A percentile compares a stretch with the other conserved stretches of the same genome.
Evolutionary conservation across 2,329 filamentous ascomycete species (phyloP).

Genomic region (Cladosporium austrohemisphaericum): DNA sequence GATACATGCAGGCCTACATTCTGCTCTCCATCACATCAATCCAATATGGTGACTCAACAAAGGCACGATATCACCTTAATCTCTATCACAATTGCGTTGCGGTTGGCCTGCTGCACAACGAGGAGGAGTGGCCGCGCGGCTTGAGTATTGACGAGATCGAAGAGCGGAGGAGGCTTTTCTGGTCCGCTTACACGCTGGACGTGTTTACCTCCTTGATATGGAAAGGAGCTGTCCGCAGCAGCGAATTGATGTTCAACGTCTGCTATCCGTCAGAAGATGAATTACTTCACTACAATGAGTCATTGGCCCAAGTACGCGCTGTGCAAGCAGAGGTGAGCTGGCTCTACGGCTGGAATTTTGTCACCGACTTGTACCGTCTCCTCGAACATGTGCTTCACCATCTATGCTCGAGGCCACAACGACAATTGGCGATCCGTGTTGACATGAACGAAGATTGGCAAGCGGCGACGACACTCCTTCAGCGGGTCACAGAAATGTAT

Average conservation of each 20-base stretch:
- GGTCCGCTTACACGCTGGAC: conserved; percentile 56
- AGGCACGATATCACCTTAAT: conserved; percentile 48
- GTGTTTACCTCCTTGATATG: conserved; percentile 53
- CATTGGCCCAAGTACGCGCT: conserved; percentile 29
- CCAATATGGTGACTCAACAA: conserved; percentile 45
- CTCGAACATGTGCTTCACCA: conserved; percentile 43
- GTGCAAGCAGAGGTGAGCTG: conserved; percentile 35
- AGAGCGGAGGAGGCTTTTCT: conserved; percentile 47
- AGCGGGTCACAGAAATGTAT: conserved; percentile 5
- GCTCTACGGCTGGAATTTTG: conserved; percentile 55
- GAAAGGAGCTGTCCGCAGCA: conserved; percentile 43
- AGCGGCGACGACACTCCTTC: not conserved
- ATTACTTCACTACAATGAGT: conserved; percentile 17
- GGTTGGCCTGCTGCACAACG: conserved; percentile 47
- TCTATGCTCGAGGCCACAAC: not conserved
- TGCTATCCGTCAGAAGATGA: not conserved
- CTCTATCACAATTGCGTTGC: conserved; percentile 47
- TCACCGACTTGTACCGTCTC: conserved; percentile 53
- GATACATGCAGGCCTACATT: conserved; percentile 30
- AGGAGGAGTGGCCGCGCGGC: conserved; percentile 46
- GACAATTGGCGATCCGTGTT: not conserved
- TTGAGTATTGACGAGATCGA: conserved; percentile 45
- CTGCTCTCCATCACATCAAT: conserved; percentile 48
- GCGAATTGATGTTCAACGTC: conserved; percentile 41
- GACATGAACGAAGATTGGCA: not conserved